Evolutionary conservation across 2,329 filamentous ascomycete species (phyloP).

Genomic region (Hypomyces rosellus): DNA sequence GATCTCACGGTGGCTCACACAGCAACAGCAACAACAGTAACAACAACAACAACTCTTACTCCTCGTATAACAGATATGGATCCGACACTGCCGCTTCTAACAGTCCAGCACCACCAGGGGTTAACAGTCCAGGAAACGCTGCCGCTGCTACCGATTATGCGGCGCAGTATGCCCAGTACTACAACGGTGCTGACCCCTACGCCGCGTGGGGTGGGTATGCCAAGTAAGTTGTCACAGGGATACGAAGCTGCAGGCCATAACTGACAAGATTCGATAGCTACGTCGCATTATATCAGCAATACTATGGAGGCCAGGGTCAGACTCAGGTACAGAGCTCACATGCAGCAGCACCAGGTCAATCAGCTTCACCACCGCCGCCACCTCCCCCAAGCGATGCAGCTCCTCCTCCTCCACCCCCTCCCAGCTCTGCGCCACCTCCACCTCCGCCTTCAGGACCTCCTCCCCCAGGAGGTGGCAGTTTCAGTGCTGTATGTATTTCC

Average conservation of each 20-base stretch:
- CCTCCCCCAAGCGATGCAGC: slow-evolving; percentile 54
- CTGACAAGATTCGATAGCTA: slow-evolving; percentile 35
- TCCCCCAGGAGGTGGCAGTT: slow-evolving; percentile 41
- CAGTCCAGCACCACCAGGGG: slow-evolving; percentile 29
- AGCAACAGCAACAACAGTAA: slow-evolving; percentile 23
- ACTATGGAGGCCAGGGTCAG: slow-evolving; percentile 45
- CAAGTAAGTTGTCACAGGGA: slow-evolving; percentile 43
- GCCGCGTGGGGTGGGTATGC: slow-evolving; percentile 86
- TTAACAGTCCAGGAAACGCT: slow-evolving; percentile 21
- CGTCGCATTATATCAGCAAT: slow-evolving; percentile 68
- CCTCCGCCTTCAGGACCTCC: slow-evolving; percentile 43
- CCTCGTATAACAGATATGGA: slow-evolving; percentile 23
- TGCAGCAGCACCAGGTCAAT: slow-evolving; percentile 38
- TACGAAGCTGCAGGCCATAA: neutral
- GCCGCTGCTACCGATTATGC: slow-evolving; percentile 54
- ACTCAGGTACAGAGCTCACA: slow-evolving; percentile 41
- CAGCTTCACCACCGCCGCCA: slow-evolving; percentile 48
- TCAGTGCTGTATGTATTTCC: slow-evolving; percentile 53
- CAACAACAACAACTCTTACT: slow-evolving; percentile 23
- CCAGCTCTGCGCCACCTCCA: slow-evolving; percentile 49
- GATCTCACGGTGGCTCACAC: slow-evolving; percentile 25
- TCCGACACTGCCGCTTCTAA: slow-evolving; percentile 27
- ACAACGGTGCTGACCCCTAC: slow-evolving; percentile 71
- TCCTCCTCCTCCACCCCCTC: slow-evolving; percentile 57
- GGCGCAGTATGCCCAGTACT: slow-evolving; percentile 80